These are phyloP conservation scores for Scytalidium sp. DNA, from an alignment of 2,329 filamentous ascomycete genomes.

Conservation along the genomic window DNA sequence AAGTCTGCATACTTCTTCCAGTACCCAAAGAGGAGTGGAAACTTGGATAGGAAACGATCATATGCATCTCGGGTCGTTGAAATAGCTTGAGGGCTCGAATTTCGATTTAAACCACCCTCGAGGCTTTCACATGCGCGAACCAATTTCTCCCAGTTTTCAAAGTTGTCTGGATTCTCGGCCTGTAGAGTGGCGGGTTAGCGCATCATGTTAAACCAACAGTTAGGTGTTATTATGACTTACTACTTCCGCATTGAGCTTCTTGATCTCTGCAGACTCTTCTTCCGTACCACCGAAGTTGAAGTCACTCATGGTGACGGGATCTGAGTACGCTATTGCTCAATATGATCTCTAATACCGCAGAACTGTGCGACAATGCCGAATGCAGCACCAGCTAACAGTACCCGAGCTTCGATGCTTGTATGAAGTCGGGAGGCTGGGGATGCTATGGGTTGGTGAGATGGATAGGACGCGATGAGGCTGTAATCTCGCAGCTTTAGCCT, in stretches of 20 bases:
- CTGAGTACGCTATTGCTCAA: neutral
- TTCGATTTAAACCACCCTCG: constrained; percentile 92
- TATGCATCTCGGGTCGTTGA: constrained; percentile 83
- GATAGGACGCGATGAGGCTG: neutral
- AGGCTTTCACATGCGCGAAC: constrained; percentile 78
- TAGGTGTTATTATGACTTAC: constrained; percentile 50
- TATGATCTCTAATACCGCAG: neutral
- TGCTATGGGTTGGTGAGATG: neutral
- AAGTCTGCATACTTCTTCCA: constrained; percentile 99
- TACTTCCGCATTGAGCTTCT: constrained; percentile 73
- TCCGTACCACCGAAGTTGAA: constrained; percentile 72
- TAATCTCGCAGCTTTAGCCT: neutral
- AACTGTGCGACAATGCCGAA: neutral
- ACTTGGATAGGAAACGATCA: constrained; percentile 90
- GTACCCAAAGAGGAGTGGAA: constrained; percentile 93
- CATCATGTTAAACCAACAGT: neutral
- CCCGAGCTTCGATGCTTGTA: neutral
- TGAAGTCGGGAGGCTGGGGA: neutral
- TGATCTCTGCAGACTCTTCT: constrained; percentile 79
- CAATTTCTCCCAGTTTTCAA: constrained; percentile 92
- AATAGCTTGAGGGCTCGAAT: constrained; percentile 92
- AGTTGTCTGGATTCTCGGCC: constrained; percentile 74
- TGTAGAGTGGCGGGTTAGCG: constrained; percentile 14
- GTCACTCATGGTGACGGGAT: constrained; percentile 59
- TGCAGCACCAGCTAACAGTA: neutral